Evolutionary conservation across 208 protist genomes (phyloP).

Genomic region (Crithidia thermophila): DNA sequence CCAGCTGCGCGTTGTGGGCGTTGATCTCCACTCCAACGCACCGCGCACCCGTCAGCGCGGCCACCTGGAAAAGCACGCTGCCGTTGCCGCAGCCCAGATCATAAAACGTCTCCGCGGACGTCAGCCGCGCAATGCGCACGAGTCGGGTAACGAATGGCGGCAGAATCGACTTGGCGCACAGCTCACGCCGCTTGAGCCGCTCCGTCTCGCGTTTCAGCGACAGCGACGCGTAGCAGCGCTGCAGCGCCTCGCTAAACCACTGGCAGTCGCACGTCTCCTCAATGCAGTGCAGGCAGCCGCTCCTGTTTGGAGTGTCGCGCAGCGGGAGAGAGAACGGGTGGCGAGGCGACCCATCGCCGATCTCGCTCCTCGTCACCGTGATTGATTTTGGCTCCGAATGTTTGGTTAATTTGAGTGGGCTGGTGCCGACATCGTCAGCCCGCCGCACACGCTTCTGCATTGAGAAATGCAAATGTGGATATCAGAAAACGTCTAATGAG

Average conservation of each 20-base stretch:
- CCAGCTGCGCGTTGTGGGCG: slow-evolving; percentile 61
- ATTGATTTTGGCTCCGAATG: neutral
- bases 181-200: slow-evolving; percentile 45
- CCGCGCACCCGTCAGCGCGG: slow-evolving; percentile 62
- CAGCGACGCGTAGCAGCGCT: slow-evolving; percentile 54
- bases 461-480: slow-evolving; percentile 25
- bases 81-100: slow-evolving; percentile 88
- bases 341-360: slow-evolving; percentile 39
- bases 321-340: slow-evolving; percentile 61
- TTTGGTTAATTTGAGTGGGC: slow-evolving; percentile 11
- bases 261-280: slow-evolving; percentile 48
- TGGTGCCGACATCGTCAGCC: neutral
- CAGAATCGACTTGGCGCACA: slow-evolving; percentile 90
- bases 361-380: slow-evolving; percentile 13
- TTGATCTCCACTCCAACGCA: slow-evolving; percentile 87
- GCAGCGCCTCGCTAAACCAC: slow-evolving; percentile 44
- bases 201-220: slow-evolving; percentile 52
- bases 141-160: slow-evolving; percentile 77
- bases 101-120: slow-evolving; percentile 63
- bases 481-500: slow-evolving; percentile 2
- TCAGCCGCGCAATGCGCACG: slow-evolving; percentile 42
- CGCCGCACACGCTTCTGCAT: slow-evolving; percentile 54
- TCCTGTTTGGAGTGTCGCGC: slow-evolving; percentile 43
- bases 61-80: slow-evolving; percentile 88
- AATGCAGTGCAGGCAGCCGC: slow-evolving; percentile 62